Evolutionary conservation across 768 basidiomycete species (phyloP), one percentile per base, ranked within the genome.

Genomic region (Candolleomyces aberdarensis): DNA sequence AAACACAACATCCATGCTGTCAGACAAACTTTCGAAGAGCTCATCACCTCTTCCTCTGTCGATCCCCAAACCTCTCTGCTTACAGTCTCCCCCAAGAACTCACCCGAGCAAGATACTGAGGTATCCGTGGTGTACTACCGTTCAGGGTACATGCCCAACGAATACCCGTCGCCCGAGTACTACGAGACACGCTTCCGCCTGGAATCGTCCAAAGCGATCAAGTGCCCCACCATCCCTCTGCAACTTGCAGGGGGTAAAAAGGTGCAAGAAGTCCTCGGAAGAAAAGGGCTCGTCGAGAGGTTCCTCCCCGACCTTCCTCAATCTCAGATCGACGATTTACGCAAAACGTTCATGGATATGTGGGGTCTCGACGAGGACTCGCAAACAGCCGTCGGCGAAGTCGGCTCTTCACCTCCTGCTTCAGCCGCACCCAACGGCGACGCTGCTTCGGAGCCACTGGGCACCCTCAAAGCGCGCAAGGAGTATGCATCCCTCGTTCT

Each of bases 211-310:
- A 78, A 74, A 56, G 94, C 96, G 0, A 94, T 95, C 78, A 96
- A 98, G 64, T 99, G 96, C 69, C 96, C 96, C 0, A 85, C 86
- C 1, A 85, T 98, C 65, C 86, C 90, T 5, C 81, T 98, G 14
- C 96, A 98, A 65, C 85, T 98, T n/a, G 94, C 96, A 0, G 96
- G 96, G 0, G 88, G 89, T 3, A 99, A 99, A 80, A 97, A 97
- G 70, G 86, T 99, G 0, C 96, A 98, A 72, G 87, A 98, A 67
- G 91, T 89, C 0, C 80, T 99, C 15, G 84, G 88, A 7, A 82
- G 85, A 29, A 84, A 85, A 0, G 87, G 87, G 0, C 74, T 92
- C 7, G 78, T 96, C 20, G 92, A 93, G 65, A 76, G 77, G 14
- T 96, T 95, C 75, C 77, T 96, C 41, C 70, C 70, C 20, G 71